Conservation (phyloP, 2,329 filamentous ascomycete genomes). For the Pseudocercospora vitis region DNA sequence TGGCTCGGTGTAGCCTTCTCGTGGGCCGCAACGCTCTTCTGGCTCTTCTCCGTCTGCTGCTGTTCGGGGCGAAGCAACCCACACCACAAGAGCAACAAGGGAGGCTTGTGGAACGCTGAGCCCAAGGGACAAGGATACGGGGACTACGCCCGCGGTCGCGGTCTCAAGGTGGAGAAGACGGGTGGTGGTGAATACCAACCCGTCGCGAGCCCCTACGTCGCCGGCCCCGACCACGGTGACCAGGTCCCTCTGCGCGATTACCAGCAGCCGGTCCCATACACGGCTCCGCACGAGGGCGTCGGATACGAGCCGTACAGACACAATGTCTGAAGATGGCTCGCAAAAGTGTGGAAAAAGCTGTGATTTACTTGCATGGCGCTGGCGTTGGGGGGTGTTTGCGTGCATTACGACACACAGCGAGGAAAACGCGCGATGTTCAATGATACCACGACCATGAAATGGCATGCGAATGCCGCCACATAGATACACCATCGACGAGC, state of each 20-base stretch:
- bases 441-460: conserved; percentile 24
- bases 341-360: not conserved
- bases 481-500: not conserved
- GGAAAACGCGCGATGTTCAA: conserved; percentile 7
- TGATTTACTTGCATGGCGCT: not conserved
- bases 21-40: conserved; percentile 77
- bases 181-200: conserved; percentile 62
- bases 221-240: conserved; percentile 30
- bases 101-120: conserved; percentile 37
- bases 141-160: conserved; percentile 29
- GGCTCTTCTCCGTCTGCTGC: conserved; percentile 89
- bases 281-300: conserved; percentile 21
- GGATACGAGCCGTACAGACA: conserved; percentile 48
- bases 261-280: conserved; percentile 17
- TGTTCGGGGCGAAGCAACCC: conserved; percentile 67
- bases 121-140: conserved; percentile 33
- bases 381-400: not conserved
- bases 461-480: not conserved
- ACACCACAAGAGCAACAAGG: conserved; percentile 44
- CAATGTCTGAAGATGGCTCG: no score
- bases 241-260: conserved; percentile 33
- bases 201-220: conserved; percentile 47
- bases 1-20: conserved; percentile 82
- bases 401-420: not conserved
- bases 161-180: conserved; percentile 58